Evolutionary conservation across 768 basidiomycete species (phyloP).

Genomic region (Kwoniella shandongensis): DNA sequence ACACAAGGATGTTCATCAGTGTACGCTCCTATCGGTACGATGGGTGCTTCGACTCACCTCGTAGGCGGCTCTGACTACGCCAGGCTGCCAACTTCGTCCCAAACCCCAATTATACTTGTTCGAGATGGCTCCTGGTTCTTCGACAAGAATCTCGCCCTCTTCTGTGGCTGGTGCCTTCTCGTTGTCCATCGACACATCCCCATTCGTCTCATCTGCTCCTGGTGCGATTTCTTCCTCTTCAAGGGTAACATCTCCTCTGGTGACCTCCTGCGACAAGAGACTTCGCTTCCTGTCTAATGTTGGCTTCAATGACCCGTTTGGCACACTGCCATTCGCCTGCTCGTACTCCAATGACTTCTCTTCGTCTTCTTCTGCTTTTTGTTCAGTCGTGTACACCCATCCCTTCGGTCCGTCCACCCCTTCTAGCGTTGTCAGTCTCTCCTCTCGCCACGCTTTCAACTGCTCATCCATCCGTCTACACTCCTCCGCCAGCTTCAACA

Average conservation of each 20-base stretch:
- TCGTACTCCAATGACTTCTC: neutral
- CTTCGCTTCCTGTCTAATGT: constrained; percentile 26
- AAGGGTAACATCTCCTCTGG: constrained; percentile 8
- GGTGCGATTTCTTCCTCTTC: constrained; percentile 10
- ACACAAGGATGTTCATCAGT: neutral
- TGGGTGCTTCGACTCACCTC: constrained; percentile 42
- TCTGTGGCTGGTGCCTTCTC: neutral
- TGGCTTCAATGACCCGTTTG: constrained; percentile 16
- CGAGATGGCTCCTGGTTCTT: constrained; percentile 23
- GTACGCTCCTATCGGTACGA: too few relatives aligned
- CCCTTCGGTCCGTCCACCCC: constrained; percentile 23
- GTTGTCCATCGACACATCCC: constrained; percentile 13
- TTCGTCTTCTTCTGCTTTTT: constrained; percentile 3
- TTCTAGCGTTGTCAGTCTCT: constrained; percentile 33
- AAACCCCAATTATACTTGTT: constrained; percentile 22
- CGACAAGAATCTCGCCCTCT: constrained; percentile 27
- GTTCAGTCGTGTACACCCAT: constrained; percentile 33
- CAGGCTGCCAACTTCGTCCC: constrained; percentile 29
- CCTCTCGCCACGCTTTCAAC: constrained; percentile 48
- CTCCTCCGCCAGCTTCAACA: constrained; percentile 72
- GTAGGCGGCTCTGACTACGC: constrained; percentile 38
- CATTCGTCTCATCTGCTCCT: constrained; percentile 5
- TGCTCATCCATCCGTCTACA: constrained; percentile 63
- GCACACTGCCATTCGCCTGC: neutral
- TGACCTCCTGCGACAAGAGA: constrained; percentile 33